A percentile compares a stretch with the other conserved stretches of the same genome.
These are phyloP conservation scores for Aspergillus fischeri DNA, from an alignment of 2,329 filamentous ascomycete genomes.

Conservation along the genomic window DNA sequence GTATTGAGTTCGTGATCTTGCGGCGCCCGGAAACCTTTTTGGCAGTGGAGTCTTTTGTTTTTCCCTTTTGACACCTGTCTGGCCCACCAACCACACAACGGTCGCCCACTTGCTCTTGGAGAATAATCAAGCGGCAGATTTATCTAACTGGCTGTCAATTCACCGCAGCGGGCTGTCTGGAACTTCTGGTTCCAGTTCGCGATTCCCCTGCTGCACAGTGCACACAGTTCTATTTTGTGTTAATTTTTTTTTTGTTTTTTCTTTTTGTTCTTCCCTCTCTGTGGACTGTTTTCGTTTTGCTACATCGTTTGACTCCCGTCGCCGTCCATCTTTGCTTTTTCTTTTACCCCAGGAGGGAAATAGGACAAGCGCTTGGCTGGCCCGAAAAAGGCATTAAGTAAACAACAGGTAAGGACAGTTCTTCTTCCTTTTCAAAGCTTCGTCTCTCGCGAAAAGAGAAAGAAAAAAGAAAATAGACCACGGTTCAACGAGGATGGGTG, in stretches of 20 bases:
- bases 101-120: conserved; percentile 4
- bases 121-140: conserved; percentile 9
- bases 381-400: neutral
- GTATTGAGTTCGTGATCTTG: conserved; percentile 7
- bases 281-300: neutral
- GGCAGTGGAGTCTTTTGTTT: conserved; percentile 17
- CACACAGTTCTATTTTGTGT: neutral
- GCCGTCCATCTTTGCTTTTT: conserved; percentile 7
- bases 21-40: conserved; percentile 13
- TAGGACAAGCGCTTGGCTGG: neutral
- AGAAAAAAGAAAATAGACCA: neutral
- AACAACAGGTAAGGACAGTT: neutral
- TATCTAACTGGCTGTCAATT: conserved; percentile 15
- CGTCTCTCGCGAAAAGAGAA: neutral
- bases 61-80: conserved; percentile 21
- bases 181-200: conserved; percentile 5
- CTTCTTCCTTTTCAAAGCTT: neutral
- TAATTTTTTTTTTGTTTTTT: neutral
- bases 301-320: conserved; percentile 1
- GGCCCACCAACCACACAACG: conserved; percentile 18
- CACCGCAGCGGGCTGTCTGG: conserved; percentile 13
- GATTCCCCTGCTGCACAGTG: neutral
- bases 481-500: neutral
- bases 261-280: conserved; percentile 3
- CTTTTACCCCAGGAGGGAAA: neutral